phyloP scores from a whole-genome alignment of 208 protist species.

The Trypanosomatidae sp. region DNA sequence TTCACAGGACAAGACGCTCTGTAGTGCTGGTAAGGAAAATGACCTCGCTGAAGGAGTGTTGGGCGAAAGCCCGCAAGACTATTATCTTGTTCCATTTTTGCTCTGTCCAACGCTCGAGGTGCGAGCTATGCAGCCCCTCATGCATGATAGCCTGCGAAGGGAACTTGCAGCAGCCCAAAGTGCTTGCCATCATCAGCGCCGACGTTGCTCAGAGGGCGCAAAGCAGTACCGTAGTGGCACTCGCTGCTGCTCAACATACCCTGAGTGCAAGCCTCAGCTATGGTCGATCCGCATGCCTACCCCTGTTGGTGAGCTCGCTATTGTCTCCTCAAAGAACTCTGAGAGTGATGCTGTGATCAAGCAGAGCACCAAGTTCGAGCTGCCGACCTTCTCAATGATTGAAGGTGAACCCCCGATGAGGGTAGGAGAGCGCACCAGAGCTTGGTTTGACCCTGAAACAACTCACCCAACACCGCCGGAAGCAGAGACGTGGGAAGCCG shows the following conservation, averaged over 20 bases:
- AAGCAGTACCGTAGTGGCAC: not conserved
- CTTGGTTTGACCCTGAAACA: not conserved
- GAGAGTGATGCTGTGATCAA: not conserved
- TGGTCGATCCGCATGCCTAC: constrained; percentile 6
- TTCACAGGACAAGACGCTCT: not conserved
- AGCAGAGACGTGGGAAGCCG: constrained; percentile 13
- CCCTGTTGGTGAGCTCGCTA: constrained; percentile 2
- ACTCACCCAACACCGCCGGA: not conserved
- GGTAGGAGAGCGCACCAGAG: not conserved
- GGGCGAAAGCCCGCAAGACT: not conserved
- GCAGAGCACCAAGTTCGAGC: not conserved
- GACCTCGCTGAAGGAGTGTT: not conserved
- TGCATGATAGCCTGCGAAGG: constrained; percentile 4
- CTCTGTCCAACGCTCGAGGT: constrained; percentile 31
- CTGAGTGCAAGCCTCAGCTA: not conserved
- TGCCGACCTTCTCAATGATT: not conserved
- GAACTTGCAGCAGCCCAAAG: constrained; percentile 1
- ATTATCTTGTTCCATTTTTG: constrained; percentile 52
- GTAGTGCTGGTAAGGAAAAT: too few relatives aligned
- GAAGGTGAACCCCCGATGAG: not conserved
- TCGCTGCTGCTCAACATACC: not conserved
- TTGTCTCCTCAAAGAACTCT: not conserved
- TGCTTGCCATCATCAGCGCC: not conserved
- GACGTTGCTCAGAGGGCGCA: not conserved
- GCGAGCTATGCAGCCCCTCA: constrained; percentile 10